These are phyloP conservation scores for Leccinum angustisporum DNA, from an alignment of 1,284 basidiomycete species.

Conservation along the genomic window DNA sequence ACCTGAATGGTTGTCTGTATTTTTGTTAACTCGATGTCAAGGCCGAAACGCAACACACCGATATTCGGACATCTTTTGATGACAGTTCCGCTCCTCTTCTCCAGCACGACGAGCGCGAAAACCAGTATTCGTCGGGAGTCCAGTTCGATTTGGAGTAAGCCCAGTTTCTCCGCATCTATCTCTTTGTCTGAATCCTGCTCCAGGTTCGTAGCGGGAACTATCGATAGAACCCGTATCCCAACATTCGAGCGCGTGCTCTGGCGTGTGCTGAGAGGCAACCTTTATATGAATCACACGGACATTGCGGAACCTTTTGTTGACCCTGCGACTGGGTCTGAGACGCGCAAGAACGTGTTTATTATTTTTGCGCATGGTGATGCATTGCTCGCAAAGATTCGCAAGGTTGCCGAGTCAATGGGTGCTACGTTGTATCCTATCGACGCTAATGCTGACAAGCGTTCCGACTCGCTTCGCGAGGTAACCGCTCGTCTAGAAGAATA, in stretches of 20 bases:
- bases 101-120: slow-evolving; percentile 86
- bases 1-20: background rate
- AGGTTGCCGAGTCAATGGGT: slow-evolving; percentile 98
- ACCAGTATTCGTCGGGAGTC: slow-evolving; percentile 53
- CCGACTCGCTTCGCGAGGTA: slow-evolving; percentile 88
- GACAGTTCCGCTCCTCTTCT: slow-evolving; percentile 90
- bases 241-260: slow-evolving; percentile 98
- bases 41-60: slow-evolving; percentile 79
- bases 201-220: slow-evolving; percentile 94
- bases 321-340: slow-evolving; percentile 76
- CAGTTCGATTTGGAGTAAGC: slow-evolving; percentile 87
- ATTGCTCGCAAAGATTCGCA: slow-evolving; percentile 95
- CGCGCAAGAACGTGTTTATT: slow-evolving; percentile 98
- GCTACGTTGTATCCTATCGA: slow-evolving; percentile 97
- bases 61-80: slow-evolving; percentile 89
- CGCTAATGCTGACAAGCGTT: slow-evolving; percentile 88
- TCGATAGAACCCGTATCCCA: slow-evolving; percentile 88
- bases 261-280: slow-evolving; percentile 96
- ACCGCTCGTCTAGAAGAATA: slow-evolving; percentile 90
- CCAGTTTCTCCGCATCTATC: background rate
- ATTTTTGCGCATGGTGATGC: slow-evolving; percentile 98
- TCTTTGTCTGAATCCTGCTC: slow-evolving; percentile 1
- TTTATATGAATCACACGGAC: slow-evolving; percentile 99
- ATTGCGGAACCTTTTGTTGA: slow-evolving; percentile 94
- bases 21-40: slow-evolving; percentile 33